These are phyloP conservation scores for Phialophora verrucosa DNA, from an alignment of 2,329 filamentous ascomycete genomes.

Conservation along the genomic window DNA sequence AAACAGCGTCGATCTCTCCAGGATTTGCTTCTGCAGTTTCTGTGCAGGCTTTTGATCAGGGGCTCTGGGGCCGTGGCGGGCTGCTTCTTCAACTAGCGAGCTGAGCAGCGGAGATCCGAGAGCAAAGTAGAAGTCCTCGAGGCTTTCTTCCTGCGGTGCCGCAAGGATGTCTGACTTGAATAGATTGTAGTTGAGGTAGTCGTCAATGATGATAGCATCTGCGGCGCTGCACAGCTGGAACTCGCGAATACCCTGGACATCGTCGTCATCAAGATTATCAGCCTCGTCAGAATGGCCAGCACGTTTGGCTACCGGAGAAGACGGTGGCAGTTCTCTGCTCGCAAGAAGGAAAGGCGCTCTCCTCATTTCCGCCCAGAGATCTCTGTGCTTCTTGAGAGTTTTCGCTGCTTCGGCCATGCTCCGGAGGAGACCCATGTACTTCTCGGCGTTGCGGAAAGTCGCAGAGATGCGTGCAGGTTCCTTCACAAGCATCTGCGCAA, in stretches of 20 bases:
- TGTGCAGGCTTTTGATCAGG: conserved; percentile 71
- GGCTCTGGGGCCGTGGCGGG: conserved; percentile 70
- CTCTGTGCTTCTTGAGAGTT: conserved; percentile 76
- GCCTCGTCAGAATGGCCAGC: conserved; percentile 48
- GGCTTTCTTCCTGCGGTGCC: conserved; percentile 83
- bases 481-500: conserved; percentile 80
- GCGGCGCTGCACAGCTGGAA: conserved; percentile 76
- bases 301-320: conserved; percentile 39
- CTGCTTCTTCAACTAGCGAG: conserved; percentile 76
- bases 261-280: conserved; percentile 62
- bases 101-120: conserved; percentile 81
- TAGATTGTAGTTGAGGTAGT: conserved; percentile 84
- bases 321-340: conserved; percentile 70
- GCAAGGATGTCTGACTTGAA: conserved; percentile 86
- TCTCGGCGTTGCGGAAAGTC: conserved; percentile 78
- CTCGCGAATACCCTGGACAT: conserved; percentile 71
- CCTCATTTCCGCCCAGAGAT: conserved; percentile 77
- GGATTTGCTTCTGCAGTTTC: conserved; percentile 76
- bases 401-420: conserved; percentile 76
- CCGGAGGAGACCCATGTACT: conserved; percentile 82
- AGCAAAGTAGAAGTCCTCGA: conserved; percentile 83
- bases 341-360: conserved; percentile 78
- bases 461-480: conserved; percentile 83
- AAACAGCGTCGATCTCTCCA: conserved; percentile 89
- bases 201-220: conserved; percentile 80